Percentiles rank a stretch among this genome's conserved stretches.
phyloP scores from a whole-genome alignment of 2,329 filamentous ascomycete species.

The Trichoderma sp. region DNA sequence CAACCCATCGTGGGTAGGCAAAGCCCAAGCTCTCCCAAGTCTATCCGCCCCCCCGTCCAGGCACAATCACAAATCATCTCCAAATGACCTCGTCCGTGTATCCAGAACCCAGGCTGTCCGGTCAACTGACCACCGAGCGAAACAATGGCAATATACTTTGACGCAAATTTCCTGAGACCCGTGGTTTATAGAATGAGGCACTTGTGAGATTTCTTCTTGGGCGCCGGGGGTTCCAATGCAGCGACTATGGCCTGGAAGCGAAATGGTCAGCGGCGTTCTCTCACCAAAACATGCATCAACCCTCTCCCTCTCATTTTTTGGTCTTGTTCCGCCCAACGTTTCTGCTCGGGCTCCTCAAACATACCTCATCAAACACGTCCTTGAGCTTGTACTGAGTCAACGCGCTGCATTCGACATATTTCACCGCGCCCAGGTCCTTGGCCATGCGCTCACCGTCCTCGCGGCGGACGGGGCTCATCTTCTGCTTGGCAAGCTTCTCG shows the following conservation, averaged over 20 bases:
- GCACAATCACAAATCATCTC: conserved; percentile 11
- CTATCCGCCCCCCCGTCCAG: conserved; percentile 19
- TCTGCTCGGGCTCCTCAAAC: conserved; percentile 33
- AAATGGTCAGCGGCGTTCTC: background rate
- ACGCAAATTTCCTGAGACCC: conserved; percentile 21
- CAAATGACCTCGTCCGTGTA: conserved; percentile 24
- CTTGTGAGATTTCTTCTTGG: conserved; percentile 74
- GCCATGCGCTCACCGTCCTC: conserved; percentile 96
- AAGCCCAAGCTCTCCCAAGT: conserved; percentile 9
- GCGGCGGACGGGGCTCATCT: conserved; percentile 89
- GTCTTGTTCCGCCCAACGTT: background rate
- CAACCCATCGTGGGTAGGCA: conserved; percentile 21
- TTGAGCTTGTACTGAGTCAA: conserved; percentile 98
- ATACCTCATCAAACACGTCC: conserved; percentile 98
- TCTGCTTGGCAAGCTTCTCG: conserved; percentile 92
- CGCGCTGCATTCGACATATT: conserved; percentile 98
- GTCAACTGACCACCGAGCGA: conserved; percentile 23
- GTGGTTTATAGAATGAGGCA: conserved; percentile 66
- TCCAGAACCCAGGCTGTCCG: conserved; percentile 28
- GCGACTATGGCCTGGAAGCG: conserved; percentile 83
- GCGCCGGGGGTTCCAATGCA: conserved; percentile 82
- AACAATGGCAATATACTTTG: conserved; percentile 26
- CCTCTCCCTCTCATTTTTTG: background rate
- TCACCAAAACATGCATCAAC: background rate
- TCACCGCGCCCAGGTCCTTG: conserved; percentile 94